Percentiles rank a stretch among this genome's conserved stretches.
These are phyloP conservation scores for Lentinula aciculospora DNA, from an alignment of 768 basidiomycete species.

Conservation along the genomic window DNA sequence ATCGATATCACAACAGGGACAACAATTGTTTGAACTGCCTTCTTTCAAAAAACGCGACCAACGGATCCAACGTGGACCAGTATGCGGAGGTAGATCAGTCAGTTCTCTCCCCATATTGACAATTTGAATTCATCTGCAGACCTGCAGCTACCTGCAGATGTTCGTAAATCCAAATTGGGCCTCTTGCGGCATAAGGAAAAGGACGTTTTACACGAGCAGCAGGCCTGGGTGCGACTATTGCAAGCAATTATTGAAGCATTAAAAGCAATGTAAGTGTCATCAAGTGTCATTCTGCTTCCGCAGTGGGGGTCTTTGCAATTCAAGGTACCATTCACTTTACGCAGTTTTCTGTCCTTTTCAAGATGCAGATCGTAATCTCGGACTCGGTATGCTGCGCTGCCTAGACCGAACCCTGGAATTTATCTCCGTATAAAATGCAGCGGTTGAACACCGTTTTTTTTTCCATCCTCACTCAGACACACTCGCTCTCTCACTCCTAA, in stretches of 20 bases:
- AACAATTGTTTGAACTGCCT: no score
- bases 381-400: neutral
- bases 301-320: neutral
- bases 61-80: no score
- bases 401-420: neutral
- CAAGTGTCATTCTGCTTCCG: neutral
- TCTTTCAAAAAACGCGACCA: no score
- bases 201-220: neutral
- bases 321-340: neutral
- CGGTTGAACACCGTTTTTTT: neutral
- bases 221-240: neutral
- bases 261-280: neutral
- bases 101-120: no score
- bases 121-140: no score
- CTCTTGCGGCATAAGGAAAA: neutral
- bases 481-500: neutral
- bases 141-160: no score
- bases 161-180: neutral
- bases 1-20: no score
- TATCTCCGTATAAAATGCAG: neutral
- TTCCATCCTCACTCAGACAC: neutral
- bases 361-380: neutral
- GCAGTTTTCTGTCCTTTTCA: neutral
- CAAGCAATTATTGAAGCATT: no score
- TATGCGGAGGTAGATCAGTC: no score